Conservation (phyloP, 441 rosid species). For the Pelargonium citronellum region DNA sequence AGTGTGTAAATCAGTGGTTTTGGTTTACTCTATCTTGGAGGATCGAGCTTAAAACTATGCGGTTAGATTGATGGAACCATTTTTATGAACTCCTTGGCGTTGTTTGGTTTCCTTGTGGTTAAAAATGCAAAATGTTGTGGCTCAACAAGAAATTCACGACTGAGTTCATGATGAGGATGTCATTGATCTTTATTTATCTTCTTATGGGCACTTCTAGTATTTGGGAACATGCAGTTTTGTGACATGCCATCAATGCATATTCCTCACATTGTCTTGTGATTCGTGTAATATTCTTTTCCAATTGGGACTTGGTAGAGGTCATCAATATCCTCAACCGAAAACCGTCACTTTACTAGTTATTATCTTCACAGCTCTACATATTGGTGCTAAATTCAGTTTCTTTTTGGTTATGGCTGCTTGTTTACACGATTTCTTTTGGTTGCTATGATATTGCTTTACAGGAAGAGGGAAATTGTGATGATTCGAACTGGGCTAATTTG, state of each 20-base stretch:
- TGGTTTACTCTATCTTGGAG: no score
- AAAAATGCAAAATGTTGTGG: background rate
- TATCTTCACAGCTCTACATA: background rate
- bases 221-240: background rate
- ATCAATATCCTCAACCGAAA: no score
- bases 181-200: background rate
- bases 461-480: constrained; percentile 50
- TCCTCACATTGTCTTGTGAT: background rate
- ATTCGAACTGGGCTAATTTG: constrained; percentile 34
- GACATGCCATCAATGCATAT: background rate
- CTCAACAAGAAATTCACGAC: background rate
- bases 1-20: no score
- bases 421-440: background rate
- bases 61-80: background rate
- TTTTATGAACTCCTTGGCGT: no score
- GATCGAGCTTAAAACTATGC: background rate
- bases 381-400: background rate
- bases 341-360: background rate
- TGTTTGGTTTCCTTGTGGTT: no score
- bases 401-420: background rate
- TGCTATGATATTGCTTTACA: background rate
- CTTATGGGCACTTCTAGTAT: background rate
- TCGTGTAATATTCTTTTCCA: background rate
- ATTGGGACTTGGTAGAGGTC: background rate
- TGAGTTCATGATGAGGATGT: background rate